Base-by-base conservation (phyloP, 1,284 basidiomycete genomes). In the Cryptococcus sp. region DNA sequence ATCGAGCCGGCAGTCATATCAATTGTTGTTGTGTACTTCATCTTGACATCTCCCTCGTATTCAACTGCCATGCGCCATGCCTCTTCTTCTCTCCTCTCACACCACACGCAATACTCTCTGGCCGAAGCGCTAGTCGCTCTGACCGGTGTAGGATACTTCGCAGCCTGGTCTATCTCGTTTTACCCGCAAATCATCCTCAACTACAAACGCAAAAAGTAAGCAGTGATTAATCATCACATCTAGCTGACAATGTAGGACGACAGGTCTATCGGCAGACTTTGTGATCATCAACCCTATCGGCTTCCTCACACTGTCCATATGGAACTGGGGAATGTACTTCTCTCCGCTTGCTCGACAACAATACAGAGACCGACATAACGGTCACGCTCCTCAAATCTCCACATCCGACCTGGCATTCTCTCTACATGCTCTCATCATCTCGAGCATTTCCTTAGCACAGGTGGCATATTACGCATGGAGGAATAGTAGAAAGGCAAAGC, bases 181-280 rank as follows among this genome's bases (percentile, higher is more conserved):
- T 76, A 76, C 53, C 75, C 75, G 2, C 75, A 76, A 43, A 34
- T 73, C 16, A 43, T 74, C 32, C 64, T 76, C 49, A 76, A 77
- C 54, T 72, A 67, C 54, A 45, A 53, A 12, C 67, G 75, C 1
- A 71, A 74, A 45, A 62, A 57, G 70, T 73, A 49, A 54, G 68
- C 53, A 4, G 6, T 23, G 16, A 25, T 12, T 12, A 5, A 4
- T 11, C 16, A 23, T 24, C 23, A n/a, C 21, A 10, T 9, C 33
- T 7, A 4, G 18, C 22, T 35, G 40, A 35, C 28, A 22, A 9
- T 19, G 19, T 35, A 71, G 69, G 21, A 68, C 73, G 0, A 56
- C 62, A 4, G 76, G 76, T 2, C 57, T 77, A n/a, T 69, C 68
- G 1, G 53, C 70, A 16, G 74, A 76, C 58, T 77, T 76, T 45